These are phyloP conservation scores for Termitomyces sp. DNA, from an alignment of 768 basidiomycete species.

Conservation along the genomic window DNA sequence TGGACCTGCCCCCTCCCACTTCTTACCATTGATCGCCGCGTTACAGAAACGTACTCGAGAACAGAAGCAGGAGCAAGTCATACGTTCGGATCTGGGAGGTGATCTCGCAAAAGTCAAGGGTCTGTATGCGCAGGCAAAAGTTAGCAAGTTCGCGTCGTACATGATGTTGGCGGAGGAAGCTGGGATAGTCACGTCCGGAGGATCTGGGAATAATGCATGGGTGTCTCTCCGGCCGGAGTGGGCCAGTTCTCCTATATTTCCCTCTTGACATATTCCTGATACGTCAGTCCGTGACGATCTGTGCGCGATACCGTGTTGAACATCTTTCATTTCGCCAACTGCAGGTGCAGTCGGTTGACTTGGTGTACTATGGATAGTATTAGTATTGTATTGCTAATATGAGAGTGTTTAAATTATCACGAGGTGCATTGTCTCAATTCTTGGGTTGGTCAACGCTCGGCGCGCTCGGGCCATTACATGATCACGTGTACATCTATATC, in stretches of 20 bases:
- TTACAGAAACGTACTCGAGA: constrained; percentile 5
- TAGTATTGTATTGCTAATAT: too few species aligned
- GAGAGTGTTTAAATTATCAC: too few species aligned
- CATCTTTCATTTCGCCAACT: neutral
- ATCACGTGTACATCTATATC: neutral
- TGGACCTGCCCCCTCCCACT: constrained; percentile 2
- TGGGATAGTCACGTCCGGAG: constrained; percentile 17
- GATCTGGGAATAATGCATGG: constrained; percentile 16
- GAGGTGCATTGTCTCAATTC: too few species aligned
- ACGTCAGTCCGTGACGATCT: too few species aligned
- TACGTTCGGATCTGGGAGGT: constrained; percentile 11
- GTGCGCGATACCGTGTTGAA: neutral
- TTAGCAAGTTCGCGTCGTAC: constrained; percentile 17
- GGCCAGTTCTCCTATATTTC: constrained; percentile 2
- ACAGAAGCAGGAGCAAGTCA: neutral
- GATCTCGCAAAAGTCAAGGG: constrained; percentile 14
- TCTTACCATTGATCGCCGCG: constrained; percentile 2
- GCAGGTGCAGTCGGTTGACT: neutral
- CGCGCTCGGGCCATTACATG: neutral
- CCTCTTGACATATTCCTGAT: too few species aligned
- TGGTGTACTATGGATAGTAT: neutral
- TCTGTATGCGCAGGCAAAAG: constrained; percentile 16
- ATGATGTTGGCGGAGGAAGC: constrained; percentile 17
- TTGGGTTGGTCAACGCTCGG: too few species aligned
- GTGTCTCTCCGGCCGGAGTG: constrained; percentile 16